Percentiles rank a stretch among this genome's conserved stretches.
Conservation (phyloP, 2,329 filamentous ascomycete species). For the Alternaria rosae region DNA sequence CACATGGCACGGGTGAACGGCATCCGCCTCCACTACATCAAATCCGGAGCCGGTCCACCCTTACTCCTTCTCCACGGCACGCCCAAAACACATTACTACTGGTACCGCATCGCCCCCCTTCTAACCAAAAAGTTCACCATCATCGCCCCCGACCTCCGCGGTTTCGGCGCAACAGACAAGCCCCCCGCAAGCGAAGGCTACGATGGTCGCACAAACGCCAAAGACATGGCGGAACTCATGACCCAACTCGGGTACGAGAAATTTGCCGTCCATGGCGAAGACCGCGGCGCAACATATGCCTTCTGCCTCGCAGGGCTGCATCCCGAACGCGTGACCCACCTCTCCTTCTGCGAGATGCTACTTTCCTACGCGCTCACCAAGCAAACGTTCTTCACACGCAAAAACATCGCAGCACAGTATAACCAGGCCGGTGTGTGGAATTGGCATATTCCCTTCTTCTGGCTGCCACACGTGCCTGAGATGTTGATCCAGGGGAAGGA, state of each 20-base stretch:
- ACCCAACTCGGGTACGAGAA: conserved; percentile 68
- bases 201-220: conserved; percentile 46
- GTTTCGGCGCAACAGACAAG: conserved; percentile 52
- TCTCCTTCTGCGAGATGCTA: conserved; percentile 32
- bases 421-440: conserved; percentile 30
- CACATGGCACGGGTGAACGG: conserved; percentile 31
- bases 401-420: conserved; percentile 30
- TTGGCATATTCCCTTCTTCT: conserved; percentile 41
- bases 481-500: conserved; percentile 52
- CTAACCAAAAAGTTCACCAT: conserved; percentile 48
- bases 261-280: conserved; percentile 73
- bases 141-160: conserved; percentile 48
- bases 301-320: conserved; percentile 30
- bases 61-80: conserved; percentile 33
- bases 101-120: conserved; percentile 47
- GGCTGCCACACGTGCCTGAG: conserved; percentile 49
- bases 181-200: conserved; percentile 48
- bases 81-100: conserved; percentile 42
- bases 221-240: conserved; percentile 48
- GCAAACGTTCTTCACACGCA: conserved; percentile 29
- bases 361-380: conserved; percentile 24
- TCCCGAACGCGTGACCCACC: conserved; percentile 22
- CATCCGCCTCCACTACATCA: conserved; percentile 33
- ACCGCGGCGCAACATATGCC: conserved; percentile 26
- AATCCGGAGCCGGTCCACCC: conserved; percentile 24